Percentiles rank a stretch among this genome's conserved stretches.
Evolutionary conservation across 2,329 filamentous ascomycete genomes (phyloP).

Genomic region (Verticillium zaregamsianum): DNA sequence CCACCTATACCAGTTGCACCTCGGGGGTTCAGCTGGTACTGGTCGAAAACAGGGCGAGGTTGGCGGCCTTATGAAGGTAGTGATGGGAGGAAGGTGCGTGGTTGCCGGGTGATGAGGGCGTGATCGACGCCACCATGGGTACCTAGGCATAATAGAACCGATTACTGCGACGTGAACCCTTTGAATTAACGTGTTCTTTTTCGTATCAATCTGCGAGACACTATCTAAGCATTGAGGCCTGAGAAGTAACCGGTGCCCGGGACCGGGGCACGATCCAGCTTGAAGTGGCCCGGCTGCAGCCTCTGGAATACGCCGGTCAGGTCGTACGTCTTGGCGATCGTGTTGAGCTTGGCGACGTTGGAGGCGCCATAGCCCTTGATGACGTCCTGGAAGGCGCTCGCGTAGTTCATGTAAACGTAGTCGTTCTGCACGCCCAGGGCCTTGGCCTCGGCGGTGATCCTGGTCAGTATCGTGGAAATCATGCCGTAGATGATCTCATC

Average conservation of each 20-base stretch:
- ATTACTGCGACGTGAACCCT: too few relatives aligned
- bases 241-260: constrained; percentile 8
- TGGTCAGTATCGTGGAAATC: not conserved
- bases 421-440: constrained; percentile 10
- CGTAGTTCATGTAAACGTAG: constrained; percentile 39
- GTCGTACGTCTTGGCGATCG: constrained; percentile 26
- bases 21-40: too few relatives aligned
- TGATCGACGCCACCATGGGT: too few relatives aligned
- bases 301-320: constrained; percentile 27
- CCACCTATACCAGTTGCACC: too few relatives aligned
- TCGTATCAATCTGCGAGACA: too few relatives aligned
- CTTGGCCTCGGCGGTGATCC: constrained; percentile 2
- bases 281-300: constrained; percentile 24
- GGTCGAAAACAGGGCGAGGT: too few relatives aligned
- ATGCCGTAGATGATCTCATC: constrained; percentile 14
- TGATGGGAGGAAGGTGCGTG: too few relatives aligned
- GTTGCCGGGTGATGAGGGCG: too few relatives aligned
- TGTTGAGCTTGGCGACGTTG: constrained; percentile 26
- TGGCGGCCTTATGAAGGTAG: too few relatives aligned
- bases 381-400: constrained; percentile 30
- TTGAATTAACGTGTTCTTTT: too few relatives aligned
- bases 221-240: not conserved
- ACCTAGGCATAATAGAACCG: too few relatives aligned
- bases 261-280: constrained; percentile 15
- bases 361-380: constrained; percentile 31